Evolutionary conservation across 2,329 filamentous ascomycete species (phyloP), one percentile per base, ranked within the genome.

Genomic region (Aspergillus persii): DNA sequence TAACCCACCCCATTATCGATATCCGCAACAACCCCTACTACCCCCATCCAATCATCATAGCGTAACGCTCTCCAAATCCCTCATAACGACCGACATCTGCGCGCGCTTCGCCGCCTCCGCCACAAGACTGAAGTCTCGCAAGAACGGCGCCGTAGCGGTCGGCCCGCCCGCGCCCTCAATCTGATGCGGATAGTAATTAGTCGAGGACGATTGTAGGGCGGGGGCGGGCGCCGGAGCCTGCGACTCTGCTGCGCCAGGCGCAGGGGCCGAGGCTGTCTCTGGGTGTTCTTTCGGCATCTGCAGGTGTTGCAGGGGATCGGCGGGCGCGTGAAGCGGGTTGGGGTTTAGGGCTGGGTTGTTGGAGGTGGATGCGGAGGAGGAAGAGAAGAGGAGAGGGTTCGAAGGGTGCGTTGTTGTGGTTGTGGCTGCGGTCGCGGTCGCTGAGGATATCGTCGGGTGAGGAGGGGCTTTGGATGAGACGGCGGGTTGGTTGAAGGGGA

Each of bases 101-200:
- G 94, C 94, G 47, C 93, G 84, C 78, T 96, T 96, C 48, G 92
- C 94, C 2, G 94, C 94, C 80, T 98, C 94, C 39, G 93, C 93
- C 47, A 97, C 84, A 31, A 97, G 84, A 59, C 85, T 94, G 70
- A 94, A 91, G 75, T 96, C 89, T 68, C 88, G 86, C 61, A 96
- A 83, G 71, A 92, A 92, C 3, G 81, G 82, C 8, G 81, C 80
- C 1, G 84, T 85, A 11, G 76, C 76, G 9, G 72, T 71, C 1
- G 74, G 72, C 7, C 73, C 74, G 5, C 72, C 74, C 3, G 67
- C 54, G 1, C 64, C 65, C 33, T 62, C 56, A 46, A 71, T 64
- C 50, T 68, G 64, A 29, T 72, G 68, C 7, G 69, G 67, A 50
- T 69, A 71, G 48, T 52, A 33, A 7, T 50, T 64, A 57, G 47